Base-by-base conservation (phyloP, 176 grass and related monocot genomes). In the Cenchrus americanus region DNA sequence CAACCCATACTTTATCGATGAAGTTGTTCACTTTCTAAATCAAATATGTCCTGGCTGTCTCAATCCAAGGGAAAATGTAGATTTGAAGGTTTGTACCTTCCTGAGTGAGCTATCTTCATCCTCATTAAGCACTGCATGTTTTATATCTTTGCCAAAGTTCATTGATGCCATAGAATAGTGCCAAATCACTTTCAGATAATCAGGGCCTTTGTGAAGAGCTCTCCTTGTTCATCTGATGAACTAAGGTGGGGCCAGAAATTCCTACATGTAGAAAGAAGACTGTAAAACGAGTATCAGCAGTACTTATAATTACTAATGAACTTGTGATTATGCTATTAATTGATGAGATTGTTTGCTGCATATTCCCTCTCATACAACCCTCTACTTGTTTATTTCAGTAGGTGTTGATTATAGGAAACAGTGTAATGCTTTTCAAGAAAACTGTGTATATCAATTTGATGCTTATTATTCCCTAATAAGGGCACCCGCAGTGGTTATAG, bases 11-110 rank as follows among this genome's bases (percentile, higher is more conserved):
- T 92, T 94, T 75, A 84, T 93, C 7, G 68, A 83, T 30, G 91
- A 98, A 53, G 84, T 98, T 86, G 85, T 93, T 73, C 89, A 87
- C 43, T 88, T 95, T 85, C 85, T 98, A 66, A 98, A 98, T 88
- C 93, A 93, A 40, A 92, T 93, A 65, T 98, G 96, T 84, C 96
- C 93, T 67, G 68, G 93, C 5, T 98, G 96, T 82, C 77, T 88
- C 70, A 75, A 44, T 21, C 43, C 69, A 42, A 98, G 91, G 67
- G 81, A 93, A 79, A 88, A 85, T 43, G n/a, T 76, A 51, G 80
- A 93, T 40, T 80, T 53, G 17, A 87, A 91, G 96, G 96, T 98
- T 74, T 85, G 85, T 62, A 17, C 18, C 71, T 78, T 80, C 37
- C 74, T 66, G 23, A 63, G 71, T 69, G 21, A 73, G 49, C 41